Evolutionary conservation across 192 early-diverging fungal genomes (phyloP).

Genomic region (Backusella tarrabulga): DNA sequence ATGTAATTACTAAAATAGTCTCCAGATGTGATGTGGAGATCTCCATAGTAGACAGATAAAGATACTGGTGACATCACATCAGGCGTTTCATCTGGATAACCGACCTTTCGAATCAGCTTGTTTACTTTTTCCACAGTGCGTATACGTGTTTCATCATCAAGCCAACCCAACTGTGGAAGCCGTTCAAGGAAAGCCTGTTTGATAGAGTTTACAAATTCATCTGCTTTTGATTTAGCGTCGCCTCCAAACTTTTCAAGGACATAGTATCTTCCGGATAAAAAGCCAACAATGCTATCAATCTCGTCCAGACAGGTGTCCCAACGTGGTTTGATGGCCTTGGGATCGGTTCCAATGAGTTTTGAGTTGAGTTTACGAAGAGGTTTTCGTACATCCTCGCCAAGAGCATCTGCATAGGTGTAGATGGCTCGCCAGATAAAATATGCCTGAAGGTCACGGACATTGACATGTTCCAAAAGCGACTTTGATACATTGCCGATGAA

Average conservation of each 20-base stretch:
- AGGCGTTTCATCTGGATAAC: constrained; percentile 39
- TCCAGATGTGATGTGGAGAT: constrained; percentile 17
- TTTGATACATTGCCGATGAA: constrained; percentile 35
- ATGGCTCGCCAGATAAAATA: constrained; percentile 57
- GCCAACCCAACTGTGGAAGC: constrained; percentile 43
- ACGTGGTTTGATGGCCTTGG: constrained; percentile 40
- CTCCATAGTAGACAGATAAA: constrained; percentile 40
- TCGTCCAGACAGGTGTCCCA: constrained; percentile 47
- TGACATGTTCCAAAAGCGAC: constrained; percentile 38
- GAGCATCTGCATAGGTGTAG: constrained; percentile 26
- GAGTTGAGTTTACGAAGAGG: constrained; percentile 37
- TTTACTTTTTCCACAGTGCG: constrained; percentile 40
- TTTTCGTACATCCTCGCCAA: constrained; percentile 41
- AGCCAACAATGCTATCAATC: constrained; percentile 32
- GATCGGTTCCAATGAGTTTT: constrained; percentile 45
- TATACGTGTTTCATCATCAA: constrained; percentile 43
- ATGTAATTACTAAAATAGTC: constrained; percentile 48
- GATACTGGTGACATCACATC: constrained; percentile 40
- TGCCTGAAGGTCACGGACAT: constrained; percentile 35
- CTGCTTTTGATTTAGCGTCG: constrained; percentile 47
- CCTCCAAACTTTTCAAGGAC: constrained; percentile 43
- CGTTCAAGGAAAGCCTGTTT: constrained; percentile 36
- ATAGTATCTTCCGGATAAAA: constrained; percentile 48
- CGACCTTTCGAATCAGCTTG: constrained; percentile 45
- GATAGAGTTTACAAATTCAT: constrained; percentile 43